Percentiles rank a stretch among this genome's conserved stretches.
Evolutionary conservation across 176 grass and related monocot species (phyloP).

Genomic region (Miscanthus lutarioriparius): DNA sequence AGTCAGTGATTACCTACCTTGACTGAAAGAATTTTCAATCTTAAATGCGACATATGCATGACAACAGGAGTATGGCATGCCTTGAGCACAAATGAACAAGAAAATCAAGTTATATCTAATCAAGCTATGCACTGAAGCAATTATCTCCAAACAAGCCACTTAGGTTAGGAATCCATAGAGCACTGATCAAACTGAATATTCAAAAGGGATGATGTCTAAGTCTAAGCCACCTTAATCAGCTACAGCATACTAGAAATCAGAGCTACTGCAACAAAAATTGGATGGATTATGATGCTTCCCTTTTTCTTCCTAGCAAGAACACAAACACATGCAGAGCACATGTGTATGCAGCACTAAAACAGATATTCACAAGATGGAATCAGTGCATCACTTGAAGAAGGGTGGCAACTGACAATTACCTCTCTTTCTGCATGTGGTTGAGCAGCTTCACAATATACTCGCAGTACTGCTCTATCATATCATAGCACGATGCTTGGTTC

Average conservation of each 20-base stretch:
- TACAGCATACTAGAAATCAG: not conserved
- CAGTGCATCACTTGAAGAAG: not conserved
- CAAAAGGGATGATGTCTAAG: no score
- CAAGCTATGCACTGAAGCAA: constrained; percentile 1
- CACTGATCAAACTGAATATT: not conserved
- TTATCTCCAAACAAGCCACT: not conserved
- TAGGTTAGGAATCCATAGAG: not conserved
- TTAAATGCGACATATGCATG: not conserved
- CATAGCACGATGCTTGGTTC: constrained; percentile 77
- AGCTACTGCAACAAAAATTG: not conserved
- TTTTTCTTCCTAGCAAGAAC: not conserved
- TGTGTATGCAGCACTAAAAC: not conserved
- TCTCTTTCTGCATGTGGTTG: constrained; percentile 73
- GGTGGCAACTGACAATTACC: constrained; percentile 38
- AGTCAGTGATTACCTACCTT: not conserved
- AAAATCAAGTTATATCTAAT: not conserved
- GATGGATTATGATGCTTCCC: not conserved
- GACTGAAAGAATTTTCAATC: not conserved
- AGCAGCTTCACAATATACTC: constrained; percentile 75
- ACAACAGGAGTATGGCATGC: not conserved
- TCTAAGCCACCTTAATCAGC: not conserved
- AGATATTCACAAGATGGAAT: constrained; percentile 6
- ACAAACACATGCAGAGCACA: not conserved
- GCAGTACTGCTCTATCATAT: constrained; percentile 80
- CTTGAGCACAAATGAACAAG: not conserved